Conservation (phyloP, 1,284 basidiomycete genomes). For the Cutaneotrichosporon dermatis region DNA sequence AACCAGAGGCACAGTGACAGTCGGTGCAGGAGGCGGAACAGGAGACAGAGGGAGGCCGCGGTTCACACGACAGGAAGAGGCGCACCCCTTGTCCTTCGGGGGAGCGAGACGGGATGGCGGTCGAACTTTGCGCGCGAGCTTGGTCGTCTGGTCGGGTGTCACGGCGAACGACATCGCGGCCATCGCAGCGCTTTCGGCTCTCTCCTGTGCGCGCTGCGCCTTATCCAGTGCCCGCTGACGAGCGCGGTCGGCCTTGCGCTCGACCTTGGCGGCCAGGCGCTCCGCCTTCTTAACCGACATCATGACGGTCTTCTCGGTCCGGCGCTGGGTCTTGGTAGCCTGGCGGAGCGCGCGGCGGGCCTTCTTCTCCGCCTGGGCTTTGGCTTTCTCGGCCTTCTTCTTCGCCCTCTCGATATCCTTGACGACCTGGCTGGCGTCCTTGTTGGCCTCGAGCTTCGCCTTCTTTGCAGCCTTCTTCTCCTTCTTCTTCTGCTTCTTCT, state of each 20-base stretch:
- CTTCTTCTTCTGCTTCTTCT: background rate
- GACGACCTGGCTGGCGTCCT: background rate
- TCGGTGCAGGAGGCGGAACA: too few relatives aligned
- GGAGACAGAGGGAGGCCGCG: too few relatives aligned
- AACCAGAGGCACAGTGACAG: too few relatives aligned
- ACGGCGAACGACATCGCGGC: background rate
- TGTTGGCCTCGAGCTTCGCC: background rate
- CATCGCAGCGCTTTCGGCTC: background rate
- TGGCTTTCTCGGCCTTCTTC: conserved; percentile 1
- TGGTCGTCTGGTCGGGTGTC: background rate
- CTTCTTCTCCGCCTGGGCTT: conserved; percentile 12
- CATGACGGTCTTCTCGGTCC: background rate
- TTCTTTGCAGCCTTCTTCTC: background rate
- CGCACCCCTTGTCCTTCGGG: background rate
- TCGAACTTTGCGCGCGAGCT: too few relatives aligned
- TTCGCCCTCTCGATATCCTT: background rate
- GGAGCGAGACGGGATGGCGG: background rate
- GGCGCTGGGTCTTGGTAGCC: conserved; percentile 6
- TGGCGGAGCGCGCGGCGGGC: conserved; percentile 5
- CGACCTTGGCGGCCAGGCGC: conserved; percentile 1
- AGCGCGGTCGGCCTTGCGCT: background rate
- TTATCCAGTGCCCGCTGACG: background rate
- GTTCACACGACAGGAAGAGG: too few relatives aligned
- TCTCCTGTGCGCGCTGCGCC: conserved; percentile 4
- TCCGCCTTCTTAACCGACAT: conserved; percentile 1